These are phyloP conservation scores for Capsella bursapastoris DNA, from an alignment of 345 rosid genomes.

Conservation along the genomic window DNA sequence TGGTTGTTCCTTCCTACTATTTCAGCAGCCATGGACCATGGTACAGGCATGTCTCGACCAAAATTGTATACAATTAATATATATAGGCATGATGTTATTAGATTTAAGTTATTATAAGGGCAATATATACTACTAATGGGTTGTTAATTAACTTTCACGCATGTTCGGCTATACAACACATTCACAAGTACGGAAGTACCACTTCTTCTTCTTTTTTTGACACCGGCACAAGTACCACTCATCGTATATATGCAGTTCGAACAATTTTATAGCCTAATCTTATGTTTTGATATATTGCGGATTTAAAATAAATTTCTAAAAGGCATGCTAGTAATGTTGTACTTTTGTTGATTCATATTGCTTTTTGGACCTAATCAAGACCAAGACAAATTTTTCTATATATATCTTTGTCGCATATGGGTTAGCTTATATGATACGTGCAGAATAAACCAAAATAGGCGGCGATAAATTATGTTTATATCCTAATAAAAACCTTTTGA, in stretches of 20 bases:
- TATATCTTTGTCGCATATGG: conserved; percentile 15
- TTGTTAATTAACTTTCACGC: background rate
- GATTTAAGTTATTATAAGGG: background rate
- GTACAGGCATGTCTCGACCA: conserved; percentile 22
- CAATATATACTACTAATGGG: background rate
- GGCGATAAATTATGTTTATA: conserved; percentile 28
- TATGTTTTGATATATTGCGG: too few relatives aligned
- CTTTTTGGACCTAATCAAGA: background rate
- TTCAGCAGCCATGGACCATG: conserved; percentile 39
- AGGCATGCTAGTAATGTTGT: background rate
- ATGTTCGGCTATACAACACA: conserved; percentile 1
- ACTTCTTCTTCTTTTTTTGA: too few relatives aligned
- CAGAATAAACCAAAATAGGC: conserved; percentile 33
- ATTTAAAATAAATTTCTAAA: too few relatives aligned
- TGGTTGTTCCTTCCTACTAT: conserved; percentile 29
- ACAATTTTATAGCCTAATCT: too few relatives aligned
- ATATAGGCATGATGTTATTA: background rate
- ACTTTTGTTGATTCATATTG: background rate
- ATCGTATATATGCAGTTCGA: too few relatives aligned
- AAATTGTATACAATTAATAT: background rate
- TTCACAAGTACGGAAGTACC: background rate
- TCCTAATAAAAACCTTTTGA: background rate
- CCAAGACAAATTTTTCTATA: background rate
- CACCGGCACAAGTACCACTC: too few relatives aligned
- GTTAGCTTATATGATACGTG: conserved; percentile 11